These are phyloP conservation scores for Porcisia hertigi DNA, from an alignment of 208 protist genomes.

Conservation along the genomic window DNA sequence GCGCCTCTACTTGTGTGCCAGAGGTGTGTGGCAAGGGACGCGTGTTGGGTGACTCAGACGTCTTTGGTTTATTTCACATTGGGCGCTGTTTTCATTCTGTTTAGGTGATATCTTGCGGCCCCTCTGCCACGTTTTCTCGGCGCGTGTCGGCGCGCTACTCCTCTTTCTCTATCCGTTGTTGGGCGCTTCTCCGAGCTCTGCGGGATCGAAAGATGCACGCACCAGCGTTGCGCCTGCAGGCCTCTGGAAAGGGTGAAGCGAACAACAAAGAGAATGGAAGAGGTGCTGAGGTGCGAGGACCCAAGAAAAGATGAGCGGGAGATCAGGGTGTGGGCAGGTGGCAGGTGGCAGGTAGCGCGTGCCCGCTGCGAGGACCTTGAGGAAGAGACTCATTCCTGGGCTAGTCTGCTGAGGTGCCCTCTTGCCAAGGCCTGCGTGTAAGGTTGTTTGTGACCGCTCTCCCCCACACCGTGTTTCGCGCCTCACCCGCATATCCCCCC, in stretches of 20 bases:
- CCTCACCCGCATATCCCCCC: too few relatives aligned
- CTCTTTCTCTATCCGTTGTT: background rate
- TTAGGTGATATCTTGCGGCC: too few relatives aligned
- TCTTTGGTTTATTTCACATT: too few relatives aligned
- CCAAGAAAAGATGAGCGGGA: background rate
- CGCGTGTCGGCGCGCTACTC: background rate
- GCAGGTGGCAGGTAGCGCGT: background rate
- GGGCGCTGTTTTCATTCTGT: background rate
- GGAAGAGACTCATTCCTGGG: background rate
- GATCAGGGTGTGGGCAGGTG: too few relatives aligned
- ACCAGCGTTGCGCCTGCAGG: background rate
- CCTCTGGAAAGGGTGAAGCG: background rate
- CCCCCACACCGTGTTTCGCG: background rate
- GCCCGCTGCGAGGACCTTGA: background rate
- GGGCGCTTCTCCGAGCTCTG: background rate
- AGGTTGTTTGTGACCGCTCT: background rate
- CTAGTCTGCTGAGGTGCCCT: background rate
- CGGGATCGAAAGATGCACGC: background rate
- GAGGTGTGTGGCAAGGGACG: too few relatives aligned
- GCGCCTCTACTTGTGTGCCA: too few relatives aligned
- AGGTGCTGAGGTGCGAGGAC: background rate
- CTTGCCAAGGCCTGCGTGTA: background rate
- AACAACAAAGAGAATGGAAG: background rate
- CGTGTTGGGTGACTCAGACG: too few relatives aligned
- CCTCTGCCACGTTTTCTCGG: too few relatives aligned